These are phyloP conservation scores for Pezicula rhizophila DNA, from an alignment of 2,329 filamentous ascomycete genomes.

Conservation along the genomic window DNA sequence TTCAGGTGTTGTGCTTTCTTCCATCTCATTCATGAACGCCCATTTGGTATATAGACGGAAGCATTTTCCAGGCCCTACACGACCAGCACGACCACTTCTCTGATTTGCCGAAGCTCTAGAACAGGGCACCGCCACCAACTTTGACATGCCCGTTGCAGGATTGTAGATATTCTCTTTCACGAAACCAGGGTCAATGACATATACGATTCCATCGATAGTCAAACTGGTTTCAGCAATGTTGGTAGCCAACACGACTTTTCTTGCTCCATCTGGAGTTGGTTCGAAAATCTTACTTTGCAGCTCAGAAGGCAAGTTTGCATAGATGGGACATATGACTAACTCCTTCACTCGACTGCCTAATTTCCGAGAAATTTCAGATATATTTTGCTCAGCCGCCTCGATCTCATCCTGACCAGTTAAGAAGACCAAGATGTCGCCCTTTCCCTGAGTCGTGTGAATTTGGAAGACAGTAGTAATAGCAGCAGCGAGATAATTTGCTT, in stretches of 20 bases:
- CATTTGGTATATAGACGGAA: slow-evolving; percentile 92
- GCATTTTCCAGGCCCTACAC: slow-evolving; percentile 86
- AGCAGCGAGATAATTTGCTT: slow-evolving; percentile 88
- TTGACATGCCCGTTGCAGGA: slow-evolving; percentile 85
- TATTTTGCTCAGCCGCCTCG: slow-evolving; percentile 75
- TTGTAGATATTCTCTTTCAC: slow-evolving; percentile 96
- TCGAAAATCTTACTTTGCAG: slow-evolving; percentile 92
- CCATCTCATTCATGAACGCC: slow-evolving; percentile 90
- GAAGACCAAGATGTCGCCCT: slow-evolving; percentile 90
- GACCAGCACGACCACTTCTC: slow-evolving; percentile 83
- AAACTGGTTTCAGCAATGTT: slow-evolving; percentile 96
- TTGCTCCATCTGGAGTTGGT: slow-evolving; percentile 74
- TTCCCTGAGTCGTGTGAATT: slow-evolving; percentile 80
- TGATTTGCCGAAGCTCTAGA: slow-evolving; percentile 91
- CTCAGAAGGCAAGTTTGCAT: slow-evolving; percentile 86
- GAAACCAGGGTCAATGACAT: slow-evolving; percentile 92
- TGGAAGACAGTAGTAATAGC: slow-evolving; percentile 92
- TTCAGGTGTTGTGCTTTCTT: slow-evolving; percentile 86
- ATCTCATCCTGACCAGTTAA: slow-evolving; percentile 96
- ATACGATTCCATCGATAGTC: slow-evolving; percentile 93
- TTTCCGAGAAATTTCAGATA: slow-evolving; percentile 81
- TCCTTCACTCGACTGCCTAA: slow-evolving; percentile 79
- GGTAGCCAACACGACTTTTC: slow-evolving; percentile 90
- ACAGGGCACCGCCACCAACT: slow-evolving; percentile 82
- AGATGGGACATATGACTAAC: slow-evolving; percentile 87